phyloP scores from a whole-genome alignment of 305 asterid species.

The Rubia tinctorum region DNA sequence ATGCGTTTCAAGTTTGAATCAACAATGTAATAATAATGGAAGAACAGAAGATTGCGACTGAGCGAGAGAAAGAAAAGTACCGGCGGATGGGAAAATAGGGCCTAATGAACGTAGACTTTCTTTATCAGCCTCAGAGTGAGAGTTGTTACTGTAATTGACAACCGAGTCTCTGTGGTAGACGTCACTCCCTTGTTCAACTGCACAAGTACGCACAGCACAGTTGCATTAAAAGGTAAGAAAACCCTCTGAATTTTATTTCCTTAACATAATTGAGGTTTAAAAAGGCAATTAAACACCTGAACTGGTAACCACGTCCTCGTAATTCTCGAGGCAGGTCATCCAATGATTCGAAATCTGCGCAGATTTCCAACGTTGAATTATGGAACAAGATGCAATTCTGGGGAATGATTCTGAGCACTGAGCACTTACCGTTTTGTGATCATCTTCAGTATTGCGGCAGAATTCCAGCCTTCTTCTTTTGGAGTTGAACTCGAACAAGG shows the following conservation, averaged over 20 bases:
- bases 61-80: conserved; percentile 17
- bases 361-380: not conserved
- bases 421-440: conserved; percentile 21
- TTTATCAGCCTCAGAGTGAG: conserved; percentile 27
- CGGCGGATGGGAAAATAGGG: conserved; percentile 44
- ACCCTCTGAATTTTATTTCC: not conserved
- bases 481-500: conserved; percentile 58
- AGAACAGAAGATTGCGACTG: not conserved
- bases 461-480: conserved; percentile 54
- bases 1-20: not conserved
- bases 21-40: not conserved
- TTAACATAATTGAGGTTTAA: no score
- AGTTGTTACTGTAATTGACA: not conserved
- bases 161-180: conserved; percentile 10
- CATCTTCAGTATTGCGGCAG: conserved; percentile 22
- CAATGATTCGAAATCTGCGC: conserved; percentile 40
- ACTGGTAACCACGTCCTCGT: conserved; percentile 37
- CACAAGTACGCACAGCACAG: not conserved
- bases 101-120: conserved; percentile 33
- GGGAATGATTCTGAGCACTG: not conserved
- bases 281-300: conserved; percentile 32
- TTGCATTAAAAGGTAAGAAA: not conserved
- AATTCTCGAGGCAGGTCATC: conserved; percentile 32
- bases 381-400: not conserved
- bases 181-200: not conserved